phyloP scores from a whole-genome alignment of 371 early-diverging fungal genomes.

The Mortierella sp. region DNA sequence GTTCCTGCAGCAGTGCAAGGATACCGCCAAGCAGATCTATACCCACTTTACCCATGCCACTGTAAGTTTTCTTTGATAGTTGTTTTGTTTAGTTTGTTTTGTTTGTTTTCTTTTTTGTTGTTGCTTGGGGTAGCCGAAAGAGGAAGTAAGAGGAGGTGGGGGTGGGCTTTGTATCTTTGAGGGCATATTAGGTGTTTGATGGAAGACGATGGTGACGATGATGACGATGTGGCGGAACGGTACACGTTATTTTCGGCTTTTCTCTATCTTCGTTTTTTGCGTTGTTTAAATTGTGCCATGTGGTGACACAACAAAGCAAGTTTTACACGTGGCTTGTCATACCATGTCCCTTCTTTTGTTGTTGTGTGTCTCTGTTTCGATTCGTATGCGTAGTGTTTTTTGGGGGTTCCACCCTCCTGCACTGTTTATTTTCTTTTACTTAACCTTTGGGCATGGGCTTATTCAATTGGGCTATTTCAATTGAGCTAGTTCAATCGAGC shows the following conservation, averaged over 20 bases:
- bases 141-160: too few species aligned
- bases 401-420: not conserved
- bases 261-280: not conserved
- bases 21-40: slow-evolving; percentile 69
- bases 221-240: not conserved
- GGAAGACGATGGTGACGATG: not conserved
- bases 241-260: not conserved
- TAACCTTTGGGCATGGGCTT: not conserved
- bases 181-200: not conserved
- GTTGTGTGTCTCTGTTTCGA: not conserved
- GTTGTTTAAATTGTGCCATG: slow-evolving; percentile 19
- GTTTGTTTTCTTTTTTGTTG: too few species aligned
- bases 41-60: slow-evolving; percentile 72
- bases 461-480: not conserved
- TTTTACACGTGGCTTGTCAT: slow-evolving; percentile 47
- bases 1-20: slow-evolving; percentile 68
- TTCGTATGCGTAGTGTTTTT: not conserved
- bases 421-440: not conserved
- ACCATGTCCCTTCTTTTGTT: slow-evolving; percentile 23
- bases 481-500: too few species aligned
- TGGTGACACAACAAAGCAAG: slow-evolving; percentile 35
- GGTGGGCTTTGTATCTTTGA: not conserved
- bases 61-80: slow-evolving; percentile 41
- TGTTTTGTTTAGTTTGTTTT: not conserved
- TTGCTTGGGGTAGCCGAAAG: not conserved